Conservation (phyloP, 202 grass and related monocot species). For the Panicum virgatum region DNA sequence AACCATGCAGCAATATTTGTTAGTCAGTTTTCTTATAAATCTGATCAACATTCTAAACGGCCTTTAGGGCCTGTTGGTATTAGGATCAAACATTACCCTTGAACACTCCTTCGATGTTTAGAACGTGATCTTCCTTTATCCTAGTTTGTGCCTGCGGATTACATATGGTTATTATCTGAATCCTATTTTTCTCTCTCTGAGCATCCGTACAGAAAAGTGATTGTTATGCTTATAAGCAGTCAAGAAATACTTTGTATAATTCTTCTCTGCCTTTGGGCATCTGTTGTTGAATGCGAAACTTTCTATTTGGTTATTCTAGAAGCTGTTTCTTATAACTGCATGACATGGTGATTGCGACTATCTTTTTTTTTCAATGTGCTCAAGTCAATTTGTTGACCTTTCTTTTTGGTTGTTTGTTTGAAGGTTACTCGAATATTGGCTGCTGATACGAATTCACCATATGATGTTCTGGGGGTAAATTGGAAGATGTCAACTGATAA, state of each 20-base stretch:
- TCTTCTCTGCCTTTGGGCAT: not conserved
- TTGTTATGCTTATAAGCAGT: not conserved
- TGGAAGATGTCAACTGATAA: slow-evolving; percentile 96
- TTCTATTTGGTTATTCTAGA: not conserved
- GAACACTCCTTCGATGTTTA: not conserved
- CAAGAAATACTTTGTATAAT: not conserved
- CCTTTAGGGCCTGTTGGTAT: not conserved
- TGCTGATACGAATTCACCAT: slow-evolving; percentile 71
- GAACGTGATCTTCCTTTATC: not conserved
- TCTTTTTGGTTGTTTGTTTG: slow-evolving; percentile 22
- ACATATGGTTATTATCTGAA: slow-evolving; percentile 5
- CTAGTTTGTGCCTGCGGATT: not conserved
- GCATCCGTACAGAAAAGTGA: not conserved
- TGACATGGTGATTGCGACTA: not conserved
- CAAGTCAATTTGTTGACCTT: not conserved
- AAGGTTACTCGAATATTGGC: slow-evolving; percentile 89
- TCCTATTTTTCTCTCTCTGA: not conserved
- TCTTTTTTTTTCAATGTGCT: slow-evolving; percentile 17
- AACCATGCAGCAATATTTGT: not conserved
- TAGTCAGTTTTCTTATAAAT: not conserved
- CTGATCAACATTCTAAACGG: not conserved
- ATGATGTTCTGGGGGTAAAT: slow-evolving; percentile 89
- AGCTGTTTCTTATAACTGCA: slow-evolving; percentile 2
- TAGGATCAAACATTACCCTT: not conserved
- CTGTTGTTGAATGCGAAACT: not conserved